Percentiles rank a stretch among this genome's conserved stretches.
Evolutionary conservation across 2,329 filamentous ascomycete species (phyloP).

Genomic region (Calonectria hongkongensis): DNA sequence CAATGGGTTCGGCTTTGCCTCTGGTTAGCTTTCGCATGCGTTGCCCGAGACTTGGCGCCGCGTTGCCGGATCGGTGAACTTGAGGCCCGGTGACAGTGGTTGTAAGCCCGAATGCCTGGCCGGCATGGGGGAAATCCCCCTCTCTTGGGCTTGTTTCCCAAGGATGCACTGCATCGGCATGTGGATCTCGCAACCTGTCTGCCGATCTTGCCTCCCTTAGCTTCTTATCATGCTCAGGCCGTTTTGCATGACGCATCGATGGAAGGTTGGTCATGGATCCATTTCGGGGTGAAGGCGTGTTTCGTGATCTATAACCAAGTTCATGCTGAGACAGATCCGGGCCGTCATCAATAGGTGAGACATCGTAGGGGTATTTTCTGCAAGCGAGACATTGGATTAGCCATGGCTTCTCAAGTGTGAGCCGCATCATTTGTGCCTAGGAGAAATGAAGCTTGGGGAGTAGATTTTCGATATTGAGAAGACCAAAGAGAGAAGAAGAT

Average conservation of each 20-base stretch:
- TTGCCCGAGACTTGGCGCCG: slow-evolving; percentile 57
- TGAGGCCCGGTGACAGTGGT: slow-evolving; percentile 54
- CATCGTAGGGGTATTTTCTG: slow-evolving; percentile 60
- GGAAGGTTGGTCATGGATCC: slow-evolving; percentile 67
- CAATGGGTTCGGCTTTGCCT: slow-evolving; percentile 62
- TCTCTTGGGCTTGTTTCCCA: slow-evolving; percentile 46
- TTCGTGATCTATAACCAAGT: slow-evolving; percentile 43
- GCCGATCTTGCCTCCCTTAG: slow-evolving; percentile 62
- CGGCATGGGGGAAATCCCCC: slow-evolving; percentile 29
- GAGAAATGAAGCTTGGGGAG: background rate
- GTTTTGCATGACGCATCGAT: slow-evolving; percentile 71
- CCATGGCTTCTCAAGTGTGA: slow-evolving; percentile 32
- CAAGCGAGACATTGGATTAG: slow-evolving; percentile 52
- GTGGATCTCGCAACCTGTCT: slow-evolving; percentile 47
- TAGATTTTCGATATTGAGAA: background rate
- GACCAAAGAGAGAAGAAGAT: background rate
- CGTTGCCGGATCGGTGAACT: slow-evolving; percentile 50
- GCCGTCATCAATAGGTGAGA: slow-evolving; percentile 73
- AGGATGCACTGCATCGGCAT: slow-evolving; percentile 39
- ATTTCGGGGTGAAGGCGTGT: slow-evolving; percentile 37
- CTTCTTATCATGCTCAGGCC: slow-evolving; percentile 64
- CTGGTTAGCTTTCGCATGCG: slow-evolving; percentile 59
- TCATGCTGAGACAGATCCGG: slow-evolving; percentile 60
- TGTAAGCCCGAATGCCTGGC: slow-evolving; percentile 49
- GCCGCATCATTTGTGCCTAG: slow-evolving; percentile 40